Conservation (phyloP, 2,329 filamentous ascomycete genomes). For the Ceratocystis papillata region DNA sequence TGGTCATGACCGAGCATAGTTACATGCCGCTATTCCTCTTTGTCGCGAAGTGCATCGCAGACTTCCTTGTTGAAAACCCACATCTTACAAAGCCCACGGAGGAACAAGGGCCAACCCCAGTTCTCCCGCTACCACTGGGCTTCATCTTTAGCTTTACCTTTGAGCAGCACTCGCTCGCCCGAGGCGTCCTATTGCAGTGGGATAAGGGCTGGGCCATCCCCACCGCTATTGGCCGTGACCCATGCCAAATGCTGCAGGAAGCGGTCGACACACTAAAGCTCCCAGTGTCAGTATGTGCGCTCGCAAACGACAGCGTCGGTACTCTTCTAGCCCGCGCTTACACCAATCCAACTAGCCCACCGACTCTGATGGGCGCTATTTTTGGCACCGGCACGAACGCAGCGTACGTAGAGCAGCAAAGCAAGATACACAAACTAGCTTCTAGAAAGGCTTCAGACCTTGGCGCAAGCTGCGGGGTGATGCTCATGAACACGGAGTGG, state of each 20-base stretch:
- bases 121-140: conserved; percentile 26
- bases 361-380: conserved; percentile 63
- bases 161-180: conserved; percentile 54
- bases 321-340: conserved; percentile 72
- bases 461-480: conserved; percentile 53
- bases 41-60: conserved; percentile 60
- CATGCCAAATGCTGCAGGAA: conserved; percentile 58
- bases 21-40: conserved; percentile 59
- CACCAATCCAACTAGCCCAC: conserved; percentile 58
- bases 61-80: conserved; percentile 42
- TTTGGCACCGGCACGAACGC: conserved; percentile 76
- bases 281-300: conserved; percentile 59
- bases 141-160: conserved; percentile 59
- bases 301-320: conserved; percentile 72
- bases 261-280: conserved; percentile 60
- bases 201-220: conserved; percentile 71
- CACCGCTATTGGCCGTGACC: conserved; percentile 65
- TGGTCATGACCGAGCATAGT: conserved; percentile 26
- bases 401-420: conserved; percentile 66
- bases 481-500: conserved; percentile 77
- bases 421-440: conserved; percentile 37
- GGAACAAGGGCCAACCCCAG: neutral
- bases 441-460: conserved; percentile 36
- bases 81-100: neutral
- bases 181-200: conserved; percentile 63